A percentile compares a stretch with the other conserved stretches of the same genome.
Evolutionary conservation across 2,329 filamentous ascomycete species (phyloP).

Genomic region (Xylariaceae sp.): DNA sequence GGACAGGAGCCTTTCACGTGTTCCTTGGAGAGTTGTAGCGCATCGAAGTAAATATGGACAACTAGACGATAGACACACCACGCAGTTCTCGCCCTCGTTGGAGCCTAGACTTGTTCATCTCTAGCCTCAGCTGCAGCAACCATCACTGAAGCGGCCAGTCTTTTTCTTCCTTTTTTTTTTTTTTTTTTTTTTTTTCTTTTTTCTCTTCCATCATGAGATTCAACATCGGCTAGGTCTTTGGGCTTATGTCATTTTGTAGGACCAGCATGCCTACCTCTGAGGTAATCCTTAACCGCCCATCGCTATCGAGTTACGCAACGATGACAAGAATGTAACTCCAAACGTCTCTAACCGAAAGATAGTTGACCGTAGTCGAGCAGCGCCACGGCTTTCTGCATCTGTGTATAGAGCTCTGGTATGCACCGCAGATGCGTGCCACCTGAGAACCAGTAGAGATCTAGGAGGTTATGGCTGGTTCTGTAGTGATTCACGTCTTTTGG

Average conservation of each 20-base stretch:
- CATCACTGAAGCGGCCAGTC: too few relatives aligned
- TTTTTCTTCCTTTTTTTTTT: too few relatives aligned
- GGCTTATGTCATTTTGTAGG: too few relatives aligned
- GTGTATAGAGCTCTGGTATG: background rate
- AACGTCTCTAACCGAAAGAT: background rate
- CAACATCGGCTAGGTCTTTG: too few relatives aligned
- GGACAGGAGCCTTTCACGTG: too few relatives aligned
- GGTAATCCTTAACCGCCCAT: background rate
- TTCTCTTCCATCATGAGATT: too few relatives aligned
- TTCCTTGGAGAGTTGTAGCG: too few relatives aligned
- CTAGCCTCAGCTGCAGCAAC: background rate
- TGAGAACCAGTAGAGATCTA: background rate
- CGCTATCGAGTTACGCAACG: background rate
- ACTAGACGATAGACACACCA: background rate
- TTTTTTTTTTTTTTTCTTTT: too few relatives aligned
- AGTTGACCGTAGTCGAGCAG: background rate
- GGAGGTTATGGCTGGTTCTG: background rate
- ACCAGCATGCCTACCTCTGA: background rate
- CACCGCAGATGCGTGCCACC: background rate
- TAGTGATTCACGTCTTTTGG: background rate
- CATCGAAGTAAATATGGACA: background rate
- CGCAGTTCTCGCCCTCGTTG: background rate
- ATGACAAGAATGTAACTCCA: background rate
- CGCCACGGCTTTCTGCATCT: background rate
- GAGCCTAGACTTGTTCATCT: background rate